Conservation (phyloP, 352 stramenopile genomes). For the Thraustotheca clavata region DNA sequence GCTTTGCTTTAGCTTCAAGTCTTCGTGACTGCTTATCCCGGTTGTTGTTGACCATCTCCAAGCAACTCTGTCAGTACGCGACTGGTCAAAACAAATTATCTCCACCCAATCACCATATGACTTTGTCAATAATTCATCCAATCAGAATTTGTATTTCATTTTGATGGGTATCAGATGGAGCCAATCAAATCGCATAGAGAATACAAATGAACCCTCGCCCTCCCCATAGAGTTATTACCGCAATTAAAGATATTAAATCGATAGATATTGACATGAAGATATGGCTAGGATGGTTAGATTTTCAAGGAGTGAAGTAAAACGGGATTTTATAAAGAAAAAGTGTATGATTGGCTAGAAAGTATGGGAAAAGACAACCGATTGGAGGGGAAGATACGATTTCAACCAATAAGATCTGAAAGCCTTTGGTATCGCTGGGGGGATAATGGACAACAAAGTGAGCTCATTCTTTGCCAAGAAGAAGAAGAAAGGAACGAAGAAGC, state of each 20-base stretch:
- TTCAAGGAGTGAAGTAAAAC: not conserved
- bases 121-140: not conserved
- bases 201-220: not conserved
- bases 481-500: not conserved
- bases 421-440: no score
- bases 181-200: no score
- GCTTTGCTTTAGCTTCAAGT: constrained; percentile 18
- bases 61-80: not conserved
- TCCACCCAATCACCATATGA: not conserved
- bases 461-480: constrained; percentile 22
- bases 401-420: no score
- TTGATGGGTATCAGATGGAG: no score
- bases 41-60: constrained; percentile 20
- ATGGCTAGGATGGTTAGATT: not conserved
- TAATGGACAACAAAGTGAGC: constrained; percentile 18
- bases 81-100: not conserved
- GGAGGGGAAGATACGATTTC: not conserved
- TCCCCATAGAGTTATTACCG: not conserved
- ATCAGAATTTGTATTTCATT: not conserved
- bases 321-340: not conserved
- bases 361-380: not conserved
- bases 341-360: not conserved
- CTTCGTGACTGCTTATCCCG: constrained; percentile 20
- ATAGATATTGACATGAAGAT: not conserved
- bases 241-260: not conserved